Base-by-base conservation (phyloP, 108 stramenopile genomes). In the Cyclotella choctawhatcheeana region DNA sequence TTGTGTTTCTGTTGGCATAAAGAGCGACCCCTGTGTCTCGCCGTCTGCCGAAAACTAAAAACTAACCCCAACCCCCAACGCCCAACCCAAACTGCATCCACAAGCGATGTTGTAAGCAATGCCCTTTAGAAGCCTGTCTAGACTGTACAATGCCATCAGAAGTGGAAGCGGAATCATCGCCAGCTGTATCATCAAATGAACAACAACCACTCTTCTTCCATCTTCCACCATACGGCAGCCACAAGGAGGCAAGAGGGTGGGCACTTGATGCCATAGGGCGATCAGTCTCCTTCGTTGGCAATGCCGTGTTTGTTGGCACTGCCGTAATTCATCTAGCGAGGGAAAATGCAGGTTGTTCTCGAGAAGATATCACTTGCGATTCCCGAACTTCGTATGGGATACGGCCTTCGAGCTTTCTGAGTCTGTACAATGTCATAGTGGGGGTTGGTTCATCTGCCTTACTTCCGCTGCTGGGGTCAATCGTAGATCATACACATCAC, bases 351-450 rank as follows among this genome's bases (percentile, higher is more conserved):
- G 86, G 85, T 14, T 93, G 93, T 44, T 67, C 74, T 8, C 70
- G 74, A 1, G 82, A 85, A 50, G 50, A 73, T 20, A 73, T 84
- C 21, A 78, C 83, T 60, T 93, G 92, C 70, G 53, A 77, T 30
- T 79, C 70, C 51, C 48, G 64, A 31, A 79, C 88, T 12, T 40
- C 43, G 2, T 86, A 85, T 48, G 86, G 85, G 3, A 85, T 93
- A 44, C 80, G 85, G 25, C 89, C 92, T n/a, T 85, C 86, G 0
- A 89, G 88, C 17, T 61, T 93, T n/a, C 72, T 93, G 63, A 82
- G 88, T 29, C 65, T 76, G 5, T 87, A 88, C 67, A 73, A 82
- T n/a, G 74, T 82, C 43, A 69, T 93, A 44, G 76, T 88, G n/a
- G 88, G 89, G 2, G 55, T 91, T 0, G 48, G 74, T 16, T 76